These are phyloP conservation scores for Apiospora aurea DNA, from an alignment of 2,329 filamentous ascomycete genomes.

Conservation along the genomic window DNA sequence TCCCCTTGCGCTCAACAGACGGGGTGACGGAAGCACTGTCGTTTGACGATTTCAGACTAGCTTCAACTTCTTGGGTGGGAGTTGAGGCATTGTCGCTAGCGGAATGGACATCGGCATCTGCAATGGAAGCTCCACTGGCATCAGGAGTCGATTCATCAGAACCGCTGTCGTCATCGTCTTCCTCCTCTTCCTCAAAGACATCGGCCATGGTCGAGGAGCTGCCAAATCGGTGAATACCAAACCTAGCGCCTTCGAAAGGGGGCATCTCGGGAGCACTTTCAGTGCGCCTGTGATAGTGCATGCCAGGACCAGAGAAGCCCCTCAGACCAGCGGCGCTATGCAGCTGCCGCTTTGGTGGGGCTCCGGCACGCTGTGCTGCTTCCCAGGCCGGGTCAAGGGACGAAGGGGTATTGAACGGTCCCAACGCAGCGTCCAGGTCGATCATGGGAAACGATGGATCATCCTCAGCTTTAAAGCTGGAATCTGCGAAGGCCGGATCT, in stretches of 20 bases:
- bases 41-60: slow-evolving; percentile 29
- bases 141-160: slow-evolving; percentile 39
- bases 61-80: slow-evolving; percentile 41
- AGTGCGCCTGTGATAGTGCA: slow-evolving; percentile 79
- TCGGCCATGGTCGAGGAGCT: slow-evolving; percentile 82
- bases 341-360: slow-evolving; percentile 69
- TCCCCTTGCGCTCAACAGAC: slow-evolving; percentile 52
- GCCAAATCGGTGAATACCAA: slow-evolving; percentile 67
- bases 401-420: slow-evolving; percentile 86
- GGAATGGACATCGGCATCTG: slow-evolving; percentile 34
- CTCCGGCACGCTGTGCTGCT: slow-evolving; percentile 66
- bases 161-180: slow-evolving; percentile 56
- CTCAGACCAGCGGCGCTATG: slow-evolving; percentile 79
- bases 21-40: slow-evolving; percentile 27
- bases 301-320: slow-evolving; percentile 71
- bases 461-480: slow-evolving; percentile 53
- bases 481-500: slow-evolving; percentile 31
- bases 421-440: slow-evolving; percentile 91
- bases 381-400: slow-evolving; percentile 70
- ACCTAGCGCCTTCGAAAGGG: slow-evolving; percentile 70
- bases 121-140: slow-evolving; percentile 33
- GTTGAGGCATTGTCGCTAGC: slow-evolving; percentile 39
- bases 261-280: slow-evolving; percentile 83
- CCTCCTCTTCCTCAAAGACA: slow-evolving; percentile 86
- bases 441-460: slow-evolving; percentile 83